Conservation (phyloP, 768 basidiomycete genomes). For the Collybia nuda region DNA sequence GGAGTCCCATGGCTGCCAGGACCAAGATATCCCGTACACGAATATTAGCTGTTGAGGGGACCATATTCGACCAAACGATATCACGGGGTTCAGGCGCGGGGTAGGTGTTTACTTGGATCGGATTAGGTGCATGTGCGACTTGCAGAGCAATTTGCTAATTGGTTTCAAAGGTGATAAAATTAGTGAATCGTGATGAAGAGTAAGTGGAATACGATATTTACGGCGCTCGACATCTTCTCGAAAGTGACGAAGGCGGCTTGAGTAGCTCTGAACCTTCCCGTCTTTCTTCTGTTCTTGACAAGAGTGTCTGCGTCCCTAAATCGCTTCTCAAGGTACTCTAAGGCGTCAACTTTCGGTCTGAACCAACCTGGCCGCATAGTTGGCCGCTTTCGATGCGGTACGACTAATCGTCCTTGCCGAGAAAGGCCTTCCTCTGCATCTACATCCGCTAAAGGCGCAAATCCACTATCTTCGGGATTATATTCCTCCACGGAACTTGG, state of each 20-base stretch:
- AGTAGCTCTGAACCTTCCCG: constrained; percentile 78
- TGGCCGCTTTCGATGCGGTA: constrained; percentile 75
- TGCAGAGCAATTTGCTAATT: constrained; percentile 85
- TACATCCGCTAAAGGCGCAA: constrained; percentile 47
- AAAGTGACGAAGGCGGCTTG: constrained; percentile 94
- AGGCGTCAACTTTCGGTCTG: constrained; percentile 76
- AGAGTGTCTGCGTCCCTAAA: constrained; percentile 84
- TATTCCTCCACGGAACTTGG: constrained; percentile 85
- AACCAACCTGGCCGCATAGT: constrained; percentile 78
- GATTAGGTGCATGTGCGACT: constrained; percentile 71
- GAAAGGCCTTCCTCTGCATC: constrained; percentile 54
- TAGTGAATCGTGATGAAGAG: background rate
- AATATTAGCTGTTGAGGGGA: constrained; percentile 56
- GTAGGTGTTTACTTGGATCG: constrained; percentile 63
- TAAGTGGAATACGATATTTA: constrained; percentile 35
- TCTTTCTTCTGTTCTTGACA: constrained; percentile 70
- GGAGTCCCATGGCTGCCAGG: constrained; percentile 60
- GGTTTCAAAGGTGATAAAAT: background rate
- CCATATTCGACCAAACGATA: constrained; percentile 92
- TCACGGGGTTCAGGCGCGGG: constrained; percentile 94
- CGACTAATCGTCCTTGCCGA: constrained; percentile 52
- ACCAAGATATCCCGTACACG: constrained; percentile 74
- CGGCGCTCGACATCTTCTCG: constrained; percentile 91
- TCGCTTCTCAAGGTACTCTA: constrained; percentile 81
- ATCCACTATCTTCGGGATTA: constrained; percentile 63